Conservation (phyloP, 2,329 filamentous ascomycete species). For the Aspergillus hiratsukae region DNA sequence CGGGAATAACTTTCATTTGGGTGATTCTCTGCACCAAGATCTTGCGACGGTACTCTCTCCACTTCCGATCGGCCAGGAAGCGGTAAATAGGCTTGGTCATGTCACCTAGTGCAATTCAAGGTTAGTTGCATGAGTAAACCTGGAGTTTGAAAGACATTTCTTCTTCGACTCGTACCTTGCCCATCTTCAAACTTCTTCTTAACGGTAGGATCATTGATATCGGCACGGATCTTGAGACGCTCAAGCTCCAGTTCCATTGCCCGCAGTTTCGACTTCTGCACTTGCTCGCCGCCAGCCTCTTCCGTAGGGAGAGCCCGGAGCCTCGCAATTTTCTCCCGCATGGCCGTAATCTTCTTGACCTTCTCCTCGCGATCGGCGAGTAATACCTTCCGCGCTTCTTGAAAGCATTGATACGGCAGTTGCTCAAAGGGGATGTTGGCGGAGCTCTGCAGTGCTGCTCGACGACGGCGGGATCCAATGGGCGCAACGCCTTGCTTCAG, state of each 20-base stretch:
- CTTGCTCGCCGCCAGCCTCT: slow-evolving; percentile 58
- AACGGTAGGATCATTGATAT: slow-evolving; percentile 90
- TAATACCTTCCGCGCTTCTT: slow-evolving; percentile 84
- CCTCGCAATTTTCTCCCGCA: slow-evolving; percentile 64
- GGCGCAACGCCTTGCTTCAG: slow-evolving; percentile 65
- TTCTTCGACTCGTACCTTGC: slow-evolving; percentile 53
- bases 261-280: slow-evolving; percentile 62
- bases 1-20: slow-evolving; percentile 83
- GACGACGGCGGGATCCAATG: slow-evolving; percentile 78
- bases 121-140: neutral
- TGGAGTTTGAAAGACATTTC: too few species aligned
- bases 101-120: slow-evolving; percentile 57
- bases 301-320: slow-evolving; percentile 57
- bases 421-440: slow-evolving; percentile 80
- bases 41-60: slow-evolving; percentile 75
- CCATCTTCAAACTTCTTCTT: slow-evolving; percentile 95
- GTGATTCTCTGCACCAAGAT: slow-evolving; percentile 79
- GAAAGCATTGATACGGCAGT: slow-evolving; percentile 95
- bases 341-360: slow-evolving; percentile 64
- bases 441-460: slow-evolving; percentile 64
- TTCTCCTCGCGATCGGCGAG: slow-evolving; percentile 77
- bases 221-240: slow-evolving; percentile 78
- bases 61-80: slow-evolving; percentile 79
- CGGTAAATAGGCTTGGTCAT: slow-evolving; percentile 97
- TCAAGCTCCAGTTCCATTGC: slow-evolving; percentile 71